Conservation (phyloP, 768 basidiomycete species). For the Russula virescens region DNA sequence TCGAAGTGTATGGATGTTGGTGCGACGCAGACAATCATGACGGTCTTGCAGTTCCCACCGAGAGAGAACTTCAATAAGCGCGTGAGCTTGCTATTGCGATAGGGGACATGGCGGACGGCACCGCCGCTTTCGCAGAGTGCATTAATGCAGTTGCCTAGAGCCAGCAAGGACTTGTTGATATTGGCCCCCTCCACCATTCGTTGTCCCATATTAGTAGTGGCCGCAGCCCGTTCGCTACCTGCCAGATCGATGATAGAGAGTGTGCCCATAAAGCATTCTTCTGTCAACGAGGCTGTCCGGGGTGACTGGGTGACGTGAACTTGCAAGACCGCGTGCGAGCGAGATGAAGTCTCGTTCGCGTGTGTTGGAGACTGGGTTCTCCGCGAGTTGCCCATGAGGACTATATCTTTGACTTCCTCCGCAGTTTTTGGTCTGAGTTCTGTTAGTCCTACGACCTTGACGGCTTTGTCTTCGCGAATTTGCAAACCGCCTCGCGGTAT, state of each 20-base stretch:
- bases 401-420: constrained; percentile 92
- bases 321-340: constrained; percentile 96
- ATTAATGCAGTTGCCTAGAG: constrained; percentile 97
- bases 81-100: constrained; percentile 97
- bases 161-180: constrained; percentile 97
- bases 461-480: constrained; percentile 90
- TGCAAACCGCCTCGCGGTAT: constrained; percentile 80
- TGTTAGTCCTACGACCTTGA: constrained; percentile 82
- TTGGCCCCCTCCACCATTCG: constrained; percentile 98
- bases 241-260: constrained; percentile 98
- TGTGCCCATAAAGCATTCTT: constrained; percentile 79
- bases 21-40: constrained; percentile 98
- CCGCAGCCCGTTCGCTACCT: constrained; percentile 94
- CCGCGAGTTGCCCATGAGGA: constrained; percentile 80
- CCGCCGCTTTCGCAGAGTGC: constrained; percentile 94
- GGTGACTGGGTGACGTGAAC: constrained; percentile 88
- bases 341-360: constrained; percentile 93
- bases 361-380: constrained; percentile 92
- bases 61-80: constrained; percentile 96
- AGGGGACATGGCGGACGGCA: constrained; percentile 85
- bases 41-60: constrained; percentile 98
- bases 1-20: constrained; percentile 95
- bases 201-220: constrained; percentile 95
- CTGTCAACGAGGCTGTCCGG: constrained; percentile 77
- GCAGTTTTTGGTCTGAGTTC: constrained; percentile 77